Evolutionary conservation across 257 asterid species (phyloP), one percentile per base, ranked within the genome.

Genomic region (Solanum ossicruentum): DNA sequence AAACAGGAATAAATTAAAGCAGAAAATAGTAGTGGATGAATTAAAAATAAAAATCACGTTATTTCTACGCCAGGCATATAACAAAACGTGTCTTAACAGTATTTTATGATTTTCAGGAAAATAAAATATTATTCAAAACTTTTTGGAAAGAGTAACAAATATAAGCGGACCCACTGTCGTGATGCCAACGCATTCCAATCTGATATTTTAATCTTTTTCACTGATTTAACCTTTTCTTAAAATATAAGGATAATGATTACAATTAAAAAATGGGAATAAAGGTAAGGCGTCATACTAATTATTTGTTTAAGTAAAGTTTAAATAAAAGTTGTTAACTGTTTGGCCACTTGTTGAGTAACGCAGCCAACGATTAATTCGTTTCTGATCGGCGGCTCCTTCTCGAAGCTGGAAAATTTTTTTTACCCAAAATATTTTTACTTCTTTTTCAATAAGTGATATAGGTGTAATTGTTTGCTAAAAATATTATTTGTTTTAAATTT

Each of bases 71-170:
- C 81, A 78, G 82, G 82, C 82, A 80, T 69, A 45, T 82, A 84
- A 39, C 84, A 84, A 84, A 82, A 85, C 89, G 87, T 86, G 82
- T 83, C 51, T 32, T 41, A 66, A 61, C 70, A 23, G 10, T 63
- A 72, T 61, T 39, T 86, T 45, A 32, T 81, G 12, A 5, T 57
- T 5, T 16, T 8, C 67, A 69, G 16, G 18, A 67, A 66, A 11
- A 28, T 7, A 1, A 3, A 17, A 10, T 60, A 56, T 32, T 41
- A 72, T 12, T 67, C n/a, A 45, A n/a, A 20, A 11, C 4, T 12
- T 45, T 45, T n/a, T 21, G 77, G 47, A 84, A 80, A 17, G 10
- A 51, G 45, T 47, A 60, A 70, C 28, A 17, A 8, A 49, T 3
- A 45, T 80, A 12, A 23, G 21, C 47, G 60, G 57, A 69, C 58